These are phyloP conservation scores for Trypanosoma avium DNA, from an alignment of 208 protist genomes.

Conservation along the genomic window DNA sequence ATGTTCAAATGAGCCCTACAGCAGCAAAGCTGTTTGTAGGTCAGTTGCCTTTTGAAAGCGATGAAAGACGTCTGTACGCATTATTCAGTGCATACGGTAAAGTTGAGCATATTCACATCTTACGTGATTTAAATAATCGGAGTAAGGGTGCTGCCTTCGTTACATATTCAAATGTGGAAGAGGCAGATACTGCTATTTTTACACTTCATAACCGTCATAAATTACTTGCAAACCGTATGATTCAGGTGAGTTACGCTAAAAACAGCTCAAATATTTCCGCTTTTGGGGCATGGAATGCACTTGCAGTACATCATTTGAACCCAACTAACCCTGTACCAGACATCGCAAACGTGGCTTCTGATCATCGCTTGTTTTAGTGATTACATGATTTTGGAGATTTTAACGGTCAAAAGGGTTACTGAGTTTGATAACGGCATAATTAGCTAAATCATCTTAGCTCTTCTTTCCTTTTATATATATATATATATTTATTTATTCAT, in stretches of 20 bases:
- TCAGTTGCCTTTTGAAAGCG: constrained; percentile 84
- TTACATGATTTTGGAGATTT: neutral
- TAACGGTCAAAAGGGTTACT: no score
- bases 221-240: constrained; percentile 85
- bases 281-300: constrained; percentile 74
- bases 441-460: no score
- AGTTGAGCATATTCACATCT: constrained; percentile 87
- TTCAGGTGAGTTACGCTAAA: constrained; percentile 91
- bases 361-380: constrained; percentile 36
- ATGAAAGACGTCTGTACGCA: constrained; percentile 75
- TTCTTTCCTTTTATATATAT: no score
- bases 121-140: constrained; percentile 75
- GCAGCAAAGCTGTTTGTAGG: constrained; percentile 87
- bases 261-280: constrained; percentile 84
- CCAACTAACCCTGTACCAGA: constrained; percentile 85
- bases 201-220: constrained; percentile 88
- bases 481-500: no score
- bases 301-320: constrained; percentile 82
- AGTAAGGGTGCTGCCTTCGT: constrained; percentile 86
- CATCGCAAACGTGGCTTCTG: constrained; percentile 45
- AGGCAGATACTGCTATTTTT: constrained; percentile 87
- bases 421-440: no score
- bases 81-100: constrained; percentile 85
- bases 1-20: constrained; percentile 28
- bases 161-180: constrained; percentile 75